Evolutionary conservation across 2,329 filamentous ascomycete species (phyloP), one percentile per base, ranked within the genome.

Genomic region (Dactylellina parvicollis): DNA sequence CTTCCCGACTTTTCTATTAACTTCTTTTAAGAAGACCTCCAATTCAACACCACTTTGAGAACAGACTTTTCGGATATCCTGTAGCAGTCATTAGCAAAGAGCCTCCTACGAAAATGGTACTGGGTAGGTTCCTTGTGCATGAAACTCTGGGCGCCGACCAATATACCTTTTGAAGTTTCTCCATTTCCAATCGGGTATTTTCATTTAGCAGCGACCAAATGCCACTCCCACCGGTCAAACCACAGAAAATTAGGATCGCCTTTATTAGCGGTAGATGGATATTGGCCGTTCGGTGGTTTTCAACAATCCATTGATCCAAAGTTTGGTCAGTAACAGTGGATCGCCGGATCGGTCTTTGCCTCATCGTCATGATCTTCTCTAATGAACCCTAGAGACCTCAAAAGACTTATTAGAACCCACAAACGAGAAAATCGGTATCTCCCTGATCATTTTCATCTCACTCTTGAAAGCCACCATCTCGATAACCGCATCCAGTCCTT

Each of bases 401-500:
- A n/a, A n/a, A n/a, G n/a, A n/a, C n/a, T n/a, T n/a, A n/a, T n/a
- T n/a, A n/a, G n/a, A n/a, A n/a, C n/a, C n/a, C n/a, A n/a, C n/a
- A n/a, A n/a, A n/a, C n/a, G n/a, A n/a, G n/a, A n/a, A n/a, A n/a
- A n/a, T n/a, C n/a, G n/a, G n/a, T n/a, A n/a, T n/a, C n/a, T n/a
- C n/a, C n/a, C 14, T 40, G 4, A 26, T 22, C 9, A 5, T 55
- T 22, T 18, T n/a, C 1, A 20, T 38, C 47, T 38, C 50, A 66
- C 61, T 38, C 61, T 66, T 56, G 50, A 66, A 14, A 66, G 42
- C 61, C 61, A 66, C 61, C 61, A 66, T 24, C 50, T 66, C 4
- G 61, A 56, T 14, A 66, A 12, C 40, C 50, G 18, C 50, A 66
- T 66, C 61, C 61, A 66, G 9, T 66, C 61, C 20, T 49, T 28